Evolutionary conservation across 2,329 filamentous ascomycete genomes (phyloP).

Genomic region (Stagonosporopsis rhizophila): DNA sequence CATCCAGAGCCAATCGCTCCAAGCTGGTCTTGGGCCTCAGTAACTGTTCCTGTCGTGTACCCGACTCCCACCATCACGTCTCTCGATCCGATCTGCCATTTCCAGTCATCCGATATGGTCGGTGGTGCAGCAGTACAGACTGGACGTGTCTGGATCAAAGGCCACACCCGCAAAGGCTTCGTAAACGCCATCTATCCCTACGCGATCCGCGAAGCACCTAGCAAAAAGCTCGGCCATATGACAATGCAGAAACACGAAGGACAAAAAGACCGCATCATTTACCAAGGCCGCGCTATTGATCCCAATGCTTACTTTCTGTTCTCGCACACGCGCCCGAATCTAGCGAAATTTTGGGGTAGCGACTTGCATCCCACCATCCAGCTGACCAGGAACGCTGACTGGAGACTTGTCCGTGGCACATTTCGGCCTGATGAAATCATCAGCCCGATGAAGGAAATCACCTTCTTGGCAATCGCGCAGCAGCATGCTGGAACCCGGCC

Average conservation of each 20-base stretch:
- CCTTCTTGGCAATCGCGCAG: background rate
- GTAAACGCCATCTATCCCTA: background rate
- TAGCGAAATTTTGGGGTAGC: background rate
- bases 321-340: background rate
- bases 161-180: background rate
- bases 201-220: background rate
- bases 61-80: background rate
- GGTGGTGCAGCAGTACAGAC: background rate
- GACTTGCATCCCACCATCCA: background rate
- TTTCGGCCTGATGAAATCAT: background rate
- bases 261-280: background rate
- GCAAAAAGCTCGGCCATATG: background rate
- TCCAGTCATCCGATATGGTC: background rate
- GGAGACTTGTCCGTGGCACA: background rate
- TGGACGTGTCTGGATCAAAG: background rate
- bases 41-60: slow-evolving; percentile 2
- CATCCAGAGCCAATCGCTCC: background rate
- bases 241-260: background rate
- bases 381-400: background rate
- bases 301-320: background rate
- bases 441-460: background rate
- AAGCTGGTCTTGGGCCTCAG: slow-evolving; percentile 8
- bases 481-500: background rate
- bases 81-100: background rate
- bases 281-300: background rate